Evolutionary conservation across 192 early-diverging fungal genomes (phyloP), one percentile per base, ranked within the genome.

Genomic region (Diversispora epigaea): DNA sequence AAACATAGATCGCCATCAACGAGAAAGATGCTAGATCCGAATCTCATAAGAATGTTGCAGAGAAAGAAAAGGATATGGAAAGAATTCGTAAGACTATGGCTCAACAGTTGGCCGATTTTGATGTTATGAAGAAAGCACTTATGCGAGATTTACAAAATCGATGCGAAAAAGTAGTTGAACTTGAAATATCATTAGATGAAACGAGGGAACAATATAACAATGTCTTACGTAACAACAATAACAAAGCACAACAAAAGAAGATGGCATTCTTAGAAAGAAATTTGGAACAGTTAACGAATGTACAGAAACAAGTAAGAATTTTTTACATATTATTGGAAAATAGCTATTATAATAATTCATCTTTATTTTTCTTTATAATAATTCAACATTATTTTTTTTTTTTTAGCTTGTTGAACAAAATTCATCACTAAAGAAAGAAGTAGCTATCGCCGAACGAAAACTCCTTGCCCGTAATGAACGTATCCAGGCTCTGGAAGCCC

Each of bases 221-320:
- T 73, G 93, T 98, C 22, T 86, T 92, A 63, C 90, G 90, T 65
- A 92, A 91, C 66, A 91, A 86, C 77, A 92, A 91, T 83, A 93
- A 90, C 77, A 88, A 92, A 61, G 90, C 89, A 50, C 94, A 97
- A 77, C 94, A 96, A 80, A 92, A 93, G 85, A 97, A 97, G 84
- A 96, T 98, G 93, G 92, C 92, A n/a, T 93, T 98, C 80, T 84
- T 99, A 64, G 96, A 99, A 78, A 92, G 95, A 81, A 98, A 98
- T 80, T 84, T 99, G 63, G 95, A 98, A 75, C 96, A 99, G 82
- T 87, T 99, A 41, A 96, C 94, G 15, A 84, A 88, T 74, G 95
- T 99, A 50, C 98, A 98, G 79, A 96, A 95, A 86, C 91, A 92
- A 71, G 82, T 80, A 72, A 80, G 66, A 11, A 39, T 19, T 8